phyloP scores from a whole-genome alignment of 108 stramenopile genomes.

The Mediolabrus comicus region DNA sequence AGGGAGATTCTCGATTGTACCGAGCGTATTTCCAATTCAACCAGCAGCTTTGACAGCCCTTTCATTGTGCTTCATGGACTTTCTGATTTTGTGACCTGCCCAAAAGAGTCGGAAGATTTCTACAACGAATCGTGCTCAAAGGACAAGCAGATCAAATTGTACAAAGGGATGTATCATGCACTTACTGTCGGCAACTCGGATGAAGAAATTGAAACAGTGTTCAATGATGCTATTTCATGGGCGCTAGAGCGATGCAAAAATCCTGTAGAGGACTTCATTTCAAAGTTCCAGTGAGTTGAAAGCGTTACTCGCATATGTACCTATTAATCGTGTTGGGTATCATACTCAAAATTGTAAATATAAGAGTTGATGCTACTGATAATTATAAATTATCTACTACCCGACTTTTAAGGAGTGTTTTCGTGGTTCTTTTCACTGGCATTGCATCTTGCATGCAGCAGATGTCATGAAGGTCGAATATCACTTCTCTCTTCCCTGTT shows the following conservation, averaged over 20 bases:
- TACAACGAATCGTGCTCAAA: constrained; percentile 57
- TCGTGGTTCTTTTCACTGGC: too few species aligned
- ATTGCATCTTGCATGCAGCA: too few species aligned
- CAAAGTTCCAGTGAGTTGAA: not conserved
- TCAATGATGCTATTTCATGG: constrained; percentile 47
- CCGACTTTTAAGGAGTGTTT: too few species aligned
- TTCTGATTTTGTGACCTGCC: constrained; percentile 62
- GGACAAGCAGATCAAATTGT: constrained; percentile 62
- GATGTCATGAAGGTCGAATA: too few species aligned
- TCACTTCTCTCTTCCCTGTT: too few species aligned
- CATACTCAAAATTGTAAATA: not conserved
- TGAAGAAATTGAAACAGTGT: constrained; percentile 40
- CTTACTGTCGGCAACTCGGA: constrained; percentile 41
- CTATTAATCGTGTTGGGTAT: too few species aligned
- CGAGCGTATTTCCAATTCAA: constrained; percentile 41
- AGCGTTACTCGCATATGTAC: too few species aligned
- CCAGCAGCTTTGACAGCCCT: constrained; percentile 55
- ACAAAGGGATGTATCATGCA: constrained; percentile 50
- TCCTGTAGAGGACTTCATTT: not conserved
- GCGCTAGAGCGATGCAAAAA: constrained; percentile 19
- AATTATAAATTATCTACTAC: too few species aligned
- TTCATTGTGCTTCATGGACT: constrained; percentile 68
- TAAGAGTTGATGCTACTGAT: not conserved
- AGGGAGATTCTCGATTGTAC: constrained; percentile 63
- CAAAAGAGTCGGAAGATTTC: constrained; percentile 51